Percentiles rank a stretch among this genome's conserved stretches.
Evolutionary conservation across 1,284 basidiomycete species (phyloP).

Genomic region (Moesziomyces antarcticus): DNA sequence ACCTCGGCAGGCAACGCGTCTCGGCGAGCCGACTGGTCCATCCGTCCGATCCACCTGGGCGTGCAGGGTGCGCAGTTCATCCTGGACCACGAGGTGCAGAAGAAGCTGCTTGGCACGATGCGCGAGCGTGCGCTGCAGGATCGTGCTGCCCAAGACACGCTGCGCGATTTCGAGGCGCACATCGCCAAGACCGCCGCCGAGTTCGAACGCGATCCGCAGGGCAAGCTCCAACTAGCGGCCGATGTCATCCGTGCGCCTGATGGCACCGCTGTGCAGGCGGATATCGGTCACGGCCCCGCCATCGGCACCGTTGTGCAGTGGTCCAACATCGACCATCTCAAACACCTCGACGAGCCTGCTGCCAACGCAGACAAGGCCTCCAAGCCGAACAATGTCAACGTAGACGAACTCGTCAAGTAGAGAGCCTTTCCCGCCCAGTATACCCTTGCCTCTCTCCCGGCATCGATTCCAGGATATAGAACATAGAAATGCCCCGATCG

Average conservation of each 20-base stretch:
- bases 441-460: neutral
- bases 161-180: constrained; percentile 16
- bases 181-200: constrained; percentile 25
- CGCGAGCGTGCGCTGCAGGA: neutral
- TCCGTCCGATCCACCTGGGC: constrained; percentile 37
- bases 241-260: constrained; percentile 39
- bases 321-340: constrained; percentile 40
- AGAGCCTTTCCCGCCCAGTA: neutral
- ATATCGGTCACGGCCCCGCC: constrained; percentile 36
- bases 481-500: neutral
- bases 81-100: constrained; percentile 40
- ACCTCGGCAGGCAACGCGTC: constrained; percentile 13
- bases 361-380: neutral
- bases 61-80: constrained; percentile 41
- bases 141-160: neutral
- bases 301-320: constrained; percentile 31
- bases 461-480: neutral
- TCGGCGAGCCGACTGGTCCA: constrained; percentile 25
- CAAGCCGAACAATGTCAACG: constrained; percentile 29
- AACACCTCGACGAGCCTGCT: constrained; percentile 17
- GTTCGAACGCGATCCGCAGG: constrained; percentile 34
- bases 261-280: constrained; percentile 20
- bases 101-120: constrained; percentile 10
- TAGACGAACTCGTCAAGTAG: constrained; percentile 48
- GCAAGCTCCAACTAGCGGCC: constrained; percentile 18